Evolutionary conservation across 192 early-diverging fungal genomes (phyloP).

Genomic region (Coemansia sp.): DNA sequence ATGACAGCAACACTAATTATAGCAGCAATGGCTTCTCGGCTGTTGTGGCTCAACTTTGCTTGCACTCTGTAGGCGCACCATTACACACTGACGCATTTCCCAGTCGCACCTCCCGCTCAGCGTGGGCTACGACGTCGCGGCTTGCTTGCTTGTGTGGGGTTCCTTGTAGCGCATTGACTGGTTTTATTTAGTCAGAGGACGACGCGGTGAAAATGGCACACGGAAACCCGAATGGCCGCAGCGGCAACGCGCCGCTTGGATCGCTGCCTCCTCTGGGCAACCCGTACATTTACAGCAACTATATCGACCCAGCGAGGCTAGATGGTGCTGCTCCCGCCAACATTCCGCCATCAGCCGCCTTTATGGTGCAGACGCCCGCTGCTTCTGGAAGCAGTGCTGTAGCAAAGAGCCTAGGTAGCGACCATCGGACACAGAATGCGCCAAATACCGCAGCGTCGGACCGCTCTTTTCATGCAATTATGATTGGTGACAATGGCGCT

Average conservation of each 20-base stretch:
- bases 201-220: constrained; percentile 19
- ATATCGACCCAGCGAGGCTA: constrained; percentile 17
- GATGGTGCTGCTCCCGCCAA: neutral
- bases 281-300: constrained; percentile 28
- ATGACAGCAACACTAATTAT: neutral
- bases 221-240: constrained; percentile 14
- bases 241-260: constrained; percentile 28
- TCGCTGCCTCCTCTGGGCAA: constrained; percentile 10
- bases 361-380: constrained; percentile 15
- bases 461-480: constrained; percentile 46
- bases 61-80: neutral
- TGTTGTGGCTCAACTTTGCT: neutral
- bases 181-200: neutral
- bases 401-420: neutral
- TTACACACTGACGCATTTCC: neutral
- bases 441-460: constrained; percentile 38
- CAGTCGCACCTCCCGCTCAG: neutral
- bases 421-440: constrained; percentile 19
- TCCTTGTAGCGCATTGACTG: neutral
- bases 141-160: neutral
- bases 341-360: constrained; percentile 5
- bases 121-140: neutral
- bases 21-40: neutral
- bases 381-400: constrained; percentile 10
- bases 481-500: constrained; percentile 38